Percentiles rank a stretch among this genome's conserved stretches.
Conservation (phyloP, 306 rosid genomes). For the Albizia julibrissin region DNA sequence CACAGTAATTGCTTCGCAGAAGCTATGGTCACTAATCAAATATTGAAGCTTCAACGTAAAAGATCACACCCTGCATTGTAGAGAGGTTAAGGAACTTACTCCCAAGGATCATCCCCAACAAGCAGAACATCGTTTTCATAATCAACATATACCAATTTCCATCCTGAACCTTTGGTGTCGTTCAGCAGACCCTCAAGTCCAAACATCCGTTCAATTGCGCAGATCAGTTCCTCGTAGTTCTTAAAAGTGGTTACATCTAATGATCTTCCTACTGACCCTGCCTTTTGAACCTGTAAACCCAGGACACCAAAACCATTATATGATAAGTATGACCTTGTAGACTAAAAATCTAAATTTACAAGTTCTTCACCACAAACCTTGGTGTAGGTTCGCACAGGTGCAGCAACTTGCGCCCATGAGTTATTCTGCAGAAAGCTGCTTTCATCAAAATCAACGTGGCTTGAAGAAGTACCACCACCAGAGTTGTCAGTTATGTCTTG, state of each 20-base stretch:
- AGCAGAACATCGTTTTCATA: conserved; percentile 77
- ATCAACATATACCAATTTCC: conserved; percentile 83
- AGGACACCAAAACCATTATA: not conserved
- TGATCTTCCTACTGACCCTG: conserved; percentile 85
- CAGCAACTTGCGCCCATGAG: conserved; percentile 74
- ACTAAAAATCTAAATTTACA: not conserved
- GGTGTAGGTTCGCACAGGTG: conserved; percentile 66
- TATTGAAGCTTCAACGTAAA: not conserved
- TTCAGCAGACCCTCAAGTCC: conserved; percentile 80
- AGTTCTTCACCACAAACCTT: conserved; percentile 45
- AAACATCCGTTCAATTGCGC: conserved; percentile 77
- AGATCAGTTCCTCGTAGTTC: conserved; percentile 70
- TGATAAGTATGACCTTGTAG: not conserved
- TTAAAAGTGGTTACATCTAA: conserved; percentile 68
- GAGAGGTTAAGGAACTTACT: conserved; percentile 45
- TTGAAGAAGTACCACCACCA: conserved; percentile 86
- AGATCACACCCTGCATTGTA: not conserved
- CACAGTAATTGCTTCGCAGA: not conserved
- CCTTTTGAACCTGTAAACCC: conserved; percentile 65
- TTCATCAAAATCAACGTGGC: conserved; percentile 88
- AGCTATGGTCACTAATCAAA: not conserved
- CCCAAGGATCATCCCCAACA: conserved; percentile 89
- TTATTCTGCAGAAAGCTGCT: conserved; percentile 75
- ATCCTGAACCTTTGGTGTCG: conserved; percentile 71
- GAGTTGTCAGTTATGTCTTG: conserved; percentile 69